These are phyloP conservation scores for Candida easanensis DNA, from an alignment of 805 yeast species.

Conservation along the genomic window DNA sequence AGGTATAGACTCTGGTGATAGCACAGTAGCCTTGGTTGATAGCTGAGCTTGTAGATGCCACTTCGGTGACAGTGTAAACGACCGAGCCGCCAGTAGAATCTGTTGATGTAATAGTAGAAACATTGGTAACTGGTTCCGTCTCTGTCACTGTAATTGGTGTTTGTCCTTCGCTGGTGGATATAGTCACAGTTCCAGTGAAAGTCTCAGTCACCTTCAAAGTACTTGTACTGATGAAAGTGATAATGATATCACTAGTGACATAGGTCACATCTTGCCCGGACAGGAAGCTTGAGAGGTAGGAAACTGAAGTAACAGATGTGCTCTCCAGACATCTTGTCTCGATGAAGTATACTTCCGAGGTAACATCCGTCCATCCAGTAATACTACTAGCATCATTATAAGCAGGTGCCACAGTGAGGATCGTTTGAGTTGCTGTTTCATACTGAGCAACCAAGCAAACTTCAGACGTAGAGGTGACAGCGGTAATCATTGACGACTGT, in stretches of 20 bases:
- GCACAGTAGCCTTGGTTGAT: conserved; percentile 17
- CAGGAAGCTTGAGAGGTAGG: conserved; percentile 19
- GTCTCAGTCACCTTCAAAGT: conserved; percentile 22
- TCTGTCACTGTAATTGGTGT: background rate
- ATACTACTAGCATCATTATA: conserved; percentile 20
- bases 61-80: conserved; percentile 10
- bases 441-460: conserved; percentile 25
- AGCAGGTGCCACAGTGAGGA: conserved; percentile 23
- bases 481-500: conserved; percentile 7
- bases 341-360: conserved; percentile 16
- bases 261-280: conserved; percentile 23
- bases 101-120: conserved; percentile 7
- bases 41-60: conserved; percentile 14
- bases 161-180: conserved; percentile 12
- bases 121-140: conserved; percentile 1
- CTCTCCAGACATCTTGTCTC: conserved; percentile 24
- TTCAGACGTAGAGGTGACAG: conserved; percentile 18
- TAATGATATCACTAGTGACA: conserved; percentile 19
- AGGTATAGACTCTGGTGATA: conserved; percentile 9
- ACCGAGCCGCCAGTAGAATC: conserved; percentile 9
- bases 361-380: conserved; percentile 23
- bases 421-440: conserved; percentile 21
- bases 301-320: conserved; percentile 18
- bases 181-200: conserved; percentile 19
- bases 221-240: conserved; percentile 24